Evolutionary conservation across 306 rosid genomes (phyloP).

Genomic region (Inga laurina): DNA sequence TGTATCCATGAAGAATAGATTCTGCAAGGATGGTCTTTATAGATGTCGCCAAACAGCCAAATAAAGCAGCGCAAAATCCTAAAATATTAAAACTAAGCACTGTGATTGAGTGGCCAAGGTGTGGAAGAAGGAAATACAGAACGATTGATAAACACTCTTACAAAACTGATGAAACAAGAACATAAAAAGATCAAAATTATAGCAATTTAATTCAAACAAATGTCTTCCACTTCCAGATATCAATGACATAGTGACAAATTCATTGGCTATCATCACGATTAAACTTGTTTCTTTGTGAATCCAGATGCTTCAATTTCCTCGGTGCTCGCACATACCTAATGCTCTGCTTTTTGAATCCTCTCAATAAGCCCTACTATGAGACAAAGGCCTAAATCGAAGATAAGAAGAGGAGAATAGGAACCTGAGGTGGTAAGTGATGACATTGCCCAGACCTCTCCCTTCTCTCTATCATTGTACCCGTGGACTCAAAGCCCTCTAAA

Average conservation of each 20-base stretch:
- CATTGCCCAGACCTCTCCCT: too few species aligned
- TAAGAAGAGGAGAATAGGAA: too few species aligned
- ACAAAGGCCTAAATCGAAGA: too few species aligned
- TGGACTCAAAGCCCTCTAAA: too few species aligned
- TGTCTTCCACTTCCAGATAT: background rate
- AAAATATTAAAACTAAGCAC: constrained; percentile 89
- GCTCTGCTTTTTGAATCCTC: too few species aligned
- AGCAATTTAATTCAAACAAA: background rate
- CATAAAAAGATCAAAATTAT: constrained; percentile 3
- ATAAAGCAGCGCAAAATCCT: constrained; percentile 92
- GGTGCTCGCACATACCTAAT: too few species aligned
- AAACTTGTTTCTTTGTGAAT: too few species aligned
- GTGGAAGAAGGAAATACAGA: constrained; percentile 4
- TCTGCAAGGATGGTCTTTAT: constrained; percentile 97
- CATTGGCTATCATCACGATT: too few species aligned
- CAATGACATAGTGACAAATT: constrained; percentile 1
- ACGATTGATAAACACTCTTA: background rate
- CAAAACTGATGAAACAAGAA: constrained; percentile 13
- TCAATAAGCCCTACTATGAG: too few species aligned
- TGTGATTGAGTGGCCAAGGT: constrained; percentile 41
- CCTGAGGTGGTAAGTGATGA: too few species aligned
- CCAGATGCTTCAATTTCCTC: too few species aligned
- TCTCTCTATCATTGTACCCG: too few species aligned
- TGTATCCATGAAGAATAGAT: constrained; percentile 86
- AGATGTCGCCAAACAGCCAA: constrained; percentile 97